Evolutionary conservation across 352 stramenopile genomes (phyloP).

Genomic region (Phytophthora sansomeana): DNA sequence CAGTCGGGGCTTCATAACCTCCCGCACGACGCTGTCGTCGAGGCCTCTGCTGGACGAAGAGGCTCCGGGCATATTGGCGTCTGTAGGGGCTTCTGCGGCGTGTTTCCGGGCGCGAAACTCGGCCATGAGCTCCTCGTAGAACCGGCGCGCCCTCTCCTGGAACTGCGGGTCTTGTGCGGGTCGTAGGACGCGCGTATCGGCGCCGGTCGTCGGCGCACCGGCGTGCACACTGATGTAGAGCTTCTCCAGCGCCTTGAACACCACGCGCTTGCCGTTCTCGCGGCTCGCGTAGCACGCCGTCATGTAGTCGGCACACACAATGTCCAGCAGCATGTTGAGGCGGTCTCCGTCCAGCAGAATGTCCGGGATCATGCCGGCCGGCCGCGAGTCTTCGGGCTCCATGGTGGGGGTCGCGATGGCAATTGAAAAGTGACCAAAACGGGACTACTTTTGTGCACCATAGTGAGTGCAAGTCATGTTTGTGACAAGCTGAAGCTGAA

Average conservation of each 20-base stretch:
- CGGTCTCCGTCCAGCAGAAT: slow-evolving; percentile 79
- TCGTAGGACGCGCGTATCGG: slow-evolving; percentile 16
- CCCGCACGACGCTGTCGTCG: slow-evolving; percentile 65
- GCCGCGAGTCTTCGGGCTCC: slow-evolving; percentile 31
- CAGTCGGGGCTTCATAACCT: slow-evolving; percentile 82
- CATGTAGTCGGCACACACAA: slow-evolving; percentile 88
- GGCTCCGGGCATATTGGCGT: slow-evolving; percentile 10
- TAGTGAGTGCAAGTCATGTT: slow-evolving; percentile 7
- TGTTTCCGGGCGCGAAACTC: slow-evolving; percentile 52
- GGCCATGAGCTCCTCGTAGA: slow-evolving; percentile 68
- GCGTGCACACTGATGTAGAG: slow-evolving; percentile 80
- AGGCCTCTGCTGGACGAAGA: slow-evolving; percentile 39
- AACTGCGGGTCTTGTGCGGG: slow-evolving; percentile 59
- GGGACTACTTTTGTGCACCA: slow-evolving; percentile 15
- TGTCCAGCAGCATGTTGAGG: slow-evolving; percentile 87
- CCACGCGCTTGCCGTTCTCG: slow-evolving; percentile 83
- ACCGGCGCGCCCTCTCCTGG: slow-evolving; percentile 51
- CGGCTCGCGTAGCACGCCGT: slow-evolving; percentile 86
- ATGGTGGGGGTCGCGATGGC: slow-evolving; percentile 4
- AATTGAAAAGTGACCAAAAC: slow-evolving; percentile 23
- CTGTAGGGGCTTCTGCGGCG: slow-evolving; percentile 27
- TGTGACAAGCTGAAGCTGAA: slow-evolving; percentile 1
- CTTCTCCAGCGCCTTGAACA: slow-evolving; percentile 84
- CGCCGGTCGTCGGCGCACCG: slow-evolving; percentile 24
- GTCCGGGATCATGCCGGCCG: slow-evolving; percentile 52